These are phyloP conservation scores for Echinosophora koreensis DNA, from an alignment of 306 rosid species.

Conservation along the genomic window DNA sequence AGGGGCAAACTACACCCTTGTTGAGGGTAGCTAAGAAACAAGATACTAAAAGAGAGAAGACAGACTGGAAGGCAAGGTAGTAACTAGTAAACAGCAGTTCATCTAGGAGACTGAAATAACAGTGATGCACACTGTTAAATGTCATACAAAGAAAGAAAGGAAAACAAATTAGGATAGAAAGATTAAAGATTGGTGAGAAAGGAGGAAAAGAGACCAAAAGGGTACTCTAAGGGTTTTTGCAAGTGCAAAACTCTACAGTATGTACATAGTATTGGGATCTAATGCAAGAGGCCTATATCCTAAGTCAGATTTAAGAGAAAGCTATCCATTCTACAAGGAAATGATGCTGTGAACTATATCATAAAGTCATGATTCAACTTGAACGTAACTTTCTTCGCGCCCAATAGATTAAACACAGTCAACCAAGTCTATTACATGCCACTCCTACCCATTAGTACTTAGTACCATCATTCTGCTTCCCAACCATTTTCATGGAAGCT, in stretches of 20 bases:
- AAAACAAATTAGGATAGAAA: not conserved
- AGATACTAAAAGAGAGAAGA: conserved; percentile 38
- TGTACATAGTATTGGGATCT: conserved; percentile 35
- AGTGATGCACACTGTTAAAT: conserved; percentile 17
- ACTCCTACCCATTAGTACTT: conserved; percentile 23
- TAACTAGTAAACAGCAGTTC: conserved; percentile 32
- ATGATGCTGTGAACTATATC: conserved; percentile 32
- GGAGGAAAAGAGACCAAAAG: conserved; percentile 33
- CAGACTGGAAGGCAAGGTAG: conserved; percentile 22
- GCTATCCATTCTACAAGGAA: conserved; percentile 44
- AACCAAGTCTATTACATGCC: conserved; percentile 47
- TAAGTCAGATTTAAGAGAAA: conserved; percentile 33
- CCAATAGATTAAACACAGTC: conserved; percentile 44
- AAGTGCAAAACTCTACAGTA: conserved; percentile 38
- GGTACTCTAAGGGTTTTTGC: conserved; percentile 31
- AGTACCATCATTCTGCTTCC: conserved; percentile 45
- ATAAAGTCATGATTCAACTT: conserved; percentile 42
- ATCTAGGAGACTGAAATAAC: conserved; percentile 34
- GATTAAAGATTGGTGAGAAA: conserved; percentile 9
- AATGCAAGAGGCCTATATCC: conserved; percentile 40
- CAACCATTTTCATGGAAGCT: conserved; percentile 41
- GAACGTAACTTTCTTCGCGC: conserved; percentile 46
- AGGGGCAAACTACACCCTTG: conserved; percentile 49
- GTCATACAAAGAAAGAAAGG: conserved; percentile 16
- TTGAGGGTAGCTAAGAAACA: conserved; percentile 47